Base-by-base conservation (phyloP, 2,329 filamentous ascomycete species). In the Achaetomium macrosporum region DNA sequence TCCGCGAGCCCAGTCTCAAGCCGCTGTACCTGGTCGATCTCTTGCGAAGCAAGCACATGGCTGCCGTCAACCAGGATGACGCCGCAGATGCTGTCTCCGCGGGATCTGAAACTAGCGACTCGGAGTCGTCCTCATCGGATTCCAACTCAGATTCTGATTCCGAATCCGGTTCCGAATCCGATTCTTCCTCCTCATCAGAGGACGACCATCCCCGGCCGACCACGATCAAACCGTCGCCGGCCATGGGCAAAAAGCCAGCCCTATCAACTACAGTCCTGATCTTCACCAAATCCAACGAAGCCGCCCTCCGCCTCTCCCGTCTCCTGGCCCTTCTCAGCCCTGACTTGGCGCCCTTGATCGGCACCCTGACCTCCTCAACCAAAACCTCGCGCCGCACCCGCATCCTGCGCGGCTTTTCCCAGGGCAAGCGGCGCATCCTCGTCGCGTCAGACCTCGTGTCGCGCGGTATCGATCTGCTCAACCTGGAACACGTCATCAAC, bases 401-500 rank as follows among this genome's bases (percentile, higher is more conserved):
- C 62, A 83, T 85, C 0, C 74, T 91, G 20, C 76, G 77, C 25
- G 77, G 79, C n/a, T 91, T 92, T 67, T 71, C 77, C 3, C 68
- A 73, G 8, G 78, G 77, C 53, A 80, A 80, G 54, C 69, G 88
- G 25, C 83, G 84, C 7, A 82, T 95, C 43, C 81, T 97, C 41
- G 85, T 97, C 42, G 90, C 91, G 1, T 95, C 93, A 0, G 92
- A 97, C 66, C 85, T 95, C n/a, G 89, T 93, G 1, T 89, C 90
- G 2, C 87, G 92, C 58, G 93, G 92, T 63, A 83, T 97, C 25
- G 92, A 97, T 68, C 77, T 96, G 12, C 81, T 83, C 1, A 78
- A 81, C 43, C 79, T 97, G 43, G 83, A 84, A 35, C 88, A 95
- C 65, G 90, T 97, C 43, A 76, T 97, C 69, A 96, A 96, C 72